Percentiles rank a stretch among this genome's conserved stretches.
Conservation (phyloP, 2,329 filamentous ascomycete genomes). For the Fonsecaea erecta region DNA sequence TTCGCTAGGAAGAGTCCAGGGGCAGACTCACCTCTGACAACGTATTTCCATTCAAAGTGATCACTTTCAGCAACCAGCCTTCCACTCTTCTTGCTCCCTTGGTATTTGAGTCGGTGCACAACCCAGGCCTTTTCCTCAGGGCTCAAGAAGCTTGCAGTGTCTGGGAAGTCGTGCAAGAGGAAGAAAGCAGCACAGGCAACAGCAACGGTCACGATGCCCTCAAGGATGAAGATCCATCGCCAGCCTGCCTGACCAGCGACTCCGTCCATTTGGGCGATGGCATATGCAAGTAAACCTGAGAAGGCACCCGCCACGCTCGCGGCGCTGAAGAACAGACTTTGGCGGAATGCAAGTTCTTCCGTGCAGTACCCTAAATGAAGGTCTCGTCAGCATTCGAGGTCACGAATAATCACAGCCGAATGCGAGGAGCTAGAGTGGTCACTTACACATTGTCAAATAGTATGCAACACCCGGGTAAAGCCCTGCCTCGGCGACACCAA, state of each 20-base stretch:
- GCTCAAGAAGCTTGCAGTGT: conserved; percentile 50
- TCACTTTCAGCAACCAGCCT: conserved; percentile 38
- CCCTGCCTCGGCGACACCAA: conserved; percentile 48
- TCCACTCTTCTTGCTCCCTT: conserved; percentile 40
- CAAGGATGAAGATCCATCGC: conserved; percentile 62
- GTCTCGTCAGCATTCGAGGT: not conserved
- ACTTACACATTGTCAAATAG: conserved; percentile 49
- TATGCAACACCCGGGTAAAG: conserved; percentile 50
- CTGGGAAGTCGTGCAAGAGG: conserved; percentile 52
- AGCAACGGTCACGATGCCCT: conserved; percentile 53
- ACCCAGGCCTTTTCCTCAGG: conserved; percentile 48
- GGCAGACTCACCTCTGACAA: conserved; percentile 46
- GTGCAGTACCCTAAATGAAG: conserved; percentile 45
- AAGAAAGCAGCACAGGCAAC: conserved; percentile 51
- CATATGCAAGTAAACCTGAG: conserved; percentile 57
- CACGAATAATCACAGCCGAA: not conserved
- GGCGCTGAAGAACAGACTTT: conserved; percentile 54
- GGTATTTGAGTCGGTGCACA: conserved; percentile 45
- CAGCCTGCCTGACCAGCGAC: conserved; percentile 53
- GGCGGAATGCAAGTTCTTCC: conserved; percentile 49
- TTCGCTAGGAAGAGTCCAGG: not conserved
- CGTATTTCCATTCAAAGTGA: conserved; percentile 47
- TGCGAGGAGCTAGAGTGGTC: not conserved
- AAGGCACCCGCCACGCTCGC: conserved; percentile 58
- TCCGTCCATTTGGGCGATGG: conserved; percentile 58